Evolutionary conservation across 2,329 filamentous ascomycete genomes (phyloP).

Genomic region (Penicillium capsulatum): DNA sequence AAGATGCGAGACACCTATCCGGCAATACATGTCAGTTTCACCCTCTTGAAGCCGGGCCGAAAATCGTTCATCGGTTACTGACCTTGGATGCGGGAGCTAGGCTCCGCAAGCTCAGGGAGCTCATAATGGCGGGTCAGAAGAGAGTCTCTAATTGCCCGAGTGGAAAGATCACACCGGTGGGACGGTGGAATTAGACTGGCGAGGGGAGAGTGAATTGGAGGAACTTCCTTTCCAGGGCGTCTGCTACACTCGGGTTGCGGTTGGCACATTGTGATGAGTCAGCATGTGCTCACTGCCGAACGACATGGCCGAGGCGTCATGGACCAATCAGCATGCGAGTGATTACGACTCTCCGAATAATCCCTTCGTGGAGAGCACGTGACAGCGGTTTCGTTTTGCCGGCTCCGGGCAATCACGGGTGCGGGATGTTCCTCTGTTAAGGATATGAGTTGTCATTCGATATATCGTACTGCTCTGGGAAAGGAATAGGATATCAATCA

Average conservation of each 20-base stretch:
- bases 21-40: conserved; percentile 22
- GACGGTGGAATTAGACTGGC: conserved; percentile 16
- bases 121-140: conserved; percentile 44
- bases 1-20: conserved; percentile 61
- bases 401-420: no score
- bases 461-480: no score
- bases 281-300: conserved; percentile 18
- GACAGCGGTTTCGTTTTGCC: no score
- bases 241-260: conserved; percentile 14
- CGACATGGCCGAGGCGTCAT: conserved; percentile 9
- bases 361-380: no score
- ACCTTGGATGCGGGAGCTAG: conserved; percentile 49
- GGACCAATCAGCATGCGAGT: conserved; percentile 3
- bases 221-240: conserved; percentile 18
- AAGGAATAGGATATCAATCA: no score
- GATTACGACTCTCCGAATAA: no score
- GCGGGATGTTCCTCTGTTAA: no score
- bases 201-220: conserved; percentile 22
- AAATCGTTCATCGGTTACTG: conserved; percentile 25
- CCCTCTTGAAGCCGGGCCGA: conserved; percentile 16
- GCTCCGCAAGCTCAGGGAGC: conserved; percentile 49
- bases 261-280: conserved; percentile 34
- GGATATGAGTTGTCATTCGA: no score
- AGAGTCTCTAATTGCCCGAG: conserved; percentile 27
- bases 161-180: conserved; percentile 19